These are phyloP conservation scores for Zygoascus ofunaensis DNA, from an alignment of 805 yeast species.

Conservation along the genomic window DNA sequence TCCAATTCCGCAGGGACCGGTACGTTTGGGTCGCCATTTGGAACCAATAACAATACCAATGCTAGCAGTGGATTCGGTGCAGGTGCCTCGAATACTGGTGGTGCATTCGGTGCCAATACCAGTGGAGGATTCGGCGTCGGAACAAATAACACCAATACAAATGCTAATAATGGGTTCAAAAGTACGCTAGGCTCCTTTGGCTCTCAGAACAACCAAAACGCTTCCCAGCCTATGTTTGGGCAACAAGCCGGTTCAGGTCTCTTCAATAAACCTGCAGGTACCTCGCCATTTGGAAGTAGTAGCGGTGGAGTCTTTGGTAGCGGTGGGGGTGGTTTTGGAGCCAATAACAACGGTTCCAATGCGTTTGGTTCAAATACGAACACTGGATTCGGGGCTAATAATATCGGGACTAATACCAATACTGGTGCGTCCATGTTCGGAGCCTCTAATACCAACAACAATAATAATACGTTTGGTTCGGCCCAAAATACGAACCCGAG, in stretches of 20 bases:
- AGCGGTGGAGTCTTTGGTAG: not conserved
- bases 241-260: too few species aligned
- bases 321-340: not conserved
- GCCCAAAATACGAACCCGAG: constrained; percentile 10
- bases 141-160: too few species aligned
- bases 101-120: constrained; percentile 4
- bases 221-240: too few species aligned
- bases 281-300: constrained; percentile 2
- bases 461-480: constrained; percentile 16
- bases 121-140: too few species aligned
- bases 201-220: too few species aligned
- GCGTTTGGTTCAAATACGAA: not conserved
- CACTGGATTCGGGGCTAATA: constrained; percentile 7
- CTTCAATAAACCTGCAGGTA: too few species aligned
- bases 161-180: too few species aligned
- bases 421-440: not conserved
- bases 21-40: constrained; percentile 10
- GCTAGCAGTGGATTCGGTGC: not conserved
- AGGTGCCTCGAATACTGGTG: not conserved
- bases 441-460: too few species aligned
- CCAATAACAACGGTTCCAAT: not conserved
- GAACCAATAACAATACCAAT: not conserved
- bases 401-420: constrained; percentile 7
- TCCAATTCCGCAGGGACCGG: constrained; percentile 5
- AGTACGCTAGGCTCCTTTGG: too few species aligned